Percentiles rank a stretch among this genome's conserved stretches.
These are phyloP conservation scores for Elongisporangium undulatum DNA, from an alignment of 352 stramenopile genomes.

Conservation along the genomic window DNA sequence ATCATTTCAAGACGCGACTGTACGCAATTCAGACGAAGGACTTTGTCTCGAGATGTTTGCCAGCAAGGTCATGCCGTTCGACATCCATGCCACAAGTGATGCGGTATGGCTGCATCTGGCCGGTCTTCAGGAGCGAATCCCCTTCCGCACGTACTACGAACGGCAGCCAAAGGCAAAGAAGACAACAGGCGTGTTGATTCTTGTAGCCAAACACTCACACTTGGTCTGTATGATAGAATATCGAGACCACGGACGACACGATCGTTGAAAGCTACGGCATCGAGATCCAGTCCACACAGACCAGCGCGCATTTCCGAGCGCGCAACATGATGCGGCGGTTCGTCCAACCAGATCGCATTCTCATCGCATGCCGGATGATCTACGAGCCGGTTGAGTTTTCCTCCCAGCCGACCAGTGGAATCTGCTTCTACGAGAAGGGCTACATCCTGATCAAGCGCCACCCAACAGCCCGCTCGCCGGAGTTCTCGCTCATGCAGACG, in stretches of 20 bases:
- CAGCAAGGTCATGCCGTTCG: constrained; percentile 16
- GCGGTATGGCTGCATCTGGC: too few relatives aligned
- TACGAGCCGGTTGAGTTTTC: constrained; percentile 43
- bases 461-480: too few relatives aligned
- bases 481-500: constrained; percentile 20
- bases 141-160: constrained; percentile 23
- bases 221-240: constrained; percentile 7
- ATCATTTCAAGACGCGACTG: constrained; percentile 26
- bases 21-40: constrained; percentile 5
- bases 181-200: too few relatives aligned
- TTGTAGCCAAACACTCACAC: background rate
- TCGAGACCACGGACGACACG: constrained; percentile 24
- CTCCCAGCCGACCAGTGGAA: constrained; percentile 27
- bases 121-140: too few relatives aligned
- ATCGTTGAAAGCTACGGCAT: constrained; percentile 28
- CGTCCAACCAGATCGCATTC: constrained; percentile 15
- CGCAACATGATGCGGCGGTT: constrained; percentile 42
- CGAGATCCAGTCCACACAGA: constrained; percentile 12
- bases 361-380: constrained; percentile 26
- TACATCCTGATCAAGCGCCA: constrained; percentile 48
- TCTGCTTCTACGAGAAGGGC: constrained; percentile 46
- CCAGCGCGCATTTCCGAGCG: constrained; percentile 26
- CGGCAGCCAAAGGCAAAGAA: constrained; percentile 15
- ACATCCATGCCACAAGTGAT: constrained; percentile 4
- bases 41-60: constrained; percentile 18